Evolutionary conservation across 1,284 basidiomycete genomes (phyloP).

Genomic region (Irpex lacteus): DNA sequence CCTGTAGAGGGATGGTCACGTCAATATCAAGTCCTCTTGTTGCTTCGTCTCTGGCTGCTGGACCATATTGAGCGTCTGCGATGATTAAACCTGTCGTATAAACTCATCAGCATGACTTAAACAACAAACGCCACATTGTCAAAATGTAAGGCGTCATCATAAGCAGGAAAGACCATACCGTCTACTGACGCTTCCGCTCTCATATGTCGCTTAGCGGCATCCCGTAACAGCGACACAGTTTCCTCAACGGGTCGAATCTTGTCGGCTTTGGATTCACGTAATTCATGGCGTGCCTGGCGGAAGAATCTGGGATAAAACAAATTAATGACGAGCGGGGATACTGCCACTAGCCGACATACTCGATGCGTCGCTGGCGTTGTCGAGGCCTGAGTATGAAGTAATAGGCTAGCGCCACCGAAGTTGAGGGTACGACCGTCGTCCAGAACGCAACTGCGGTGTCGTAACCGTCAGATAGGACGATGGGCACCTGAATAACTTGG

Average conservation of each 20-base stretch:
- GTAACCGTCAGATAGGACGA: conserved; percentile 31
- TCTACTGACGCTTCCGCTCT: conserved; percentile 36
- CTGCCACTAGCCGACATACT: conserved; percentile 23
- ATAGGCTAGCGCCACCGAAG: conserved; percentile 31
- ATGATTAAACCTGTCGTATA: conserved; percentile 63
- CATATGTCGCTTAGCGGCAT: conserved; percentile 43
- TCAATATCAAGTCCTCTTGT: conserved; percentile 60
- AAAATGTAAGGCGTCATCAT: conserved; percentile 2
- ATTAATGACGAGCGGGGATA: background rate
- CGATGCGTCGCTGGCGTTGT: conserved; percentile 26
- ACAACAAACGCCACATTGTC: background rate
- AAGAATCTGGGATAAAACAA: conserved; percentile 39
- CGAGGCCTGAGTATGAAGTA: conserved; percentile 33
- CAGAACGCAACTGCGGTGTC: conserved; percentile 28
- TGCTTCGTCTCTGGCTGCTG: conserved; percentile 46
- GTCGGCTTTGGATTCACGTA: conserved; percentile 59
- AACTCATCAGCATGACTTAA: background rate
- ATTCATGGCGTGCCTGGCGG: conserved; percentile 44
- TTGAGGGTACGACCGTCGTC: conserved; percentile 32
- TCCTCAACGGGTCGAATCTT: conserved; percentile 56
- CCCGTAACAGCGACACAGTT: conserved; percentile 41
- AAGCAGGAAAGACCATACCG: conserved; percentile 20
- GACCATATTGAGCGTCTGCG: conserved; percentile 68
- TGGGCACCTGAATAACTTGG: conserved; percentile 33
- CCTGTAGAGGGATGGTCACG: conserved; percentile 80